Evolutionary conservation across 75 land plant genomes (phyloP).

Genomic region (Pinus tabuliformis): DNA sequence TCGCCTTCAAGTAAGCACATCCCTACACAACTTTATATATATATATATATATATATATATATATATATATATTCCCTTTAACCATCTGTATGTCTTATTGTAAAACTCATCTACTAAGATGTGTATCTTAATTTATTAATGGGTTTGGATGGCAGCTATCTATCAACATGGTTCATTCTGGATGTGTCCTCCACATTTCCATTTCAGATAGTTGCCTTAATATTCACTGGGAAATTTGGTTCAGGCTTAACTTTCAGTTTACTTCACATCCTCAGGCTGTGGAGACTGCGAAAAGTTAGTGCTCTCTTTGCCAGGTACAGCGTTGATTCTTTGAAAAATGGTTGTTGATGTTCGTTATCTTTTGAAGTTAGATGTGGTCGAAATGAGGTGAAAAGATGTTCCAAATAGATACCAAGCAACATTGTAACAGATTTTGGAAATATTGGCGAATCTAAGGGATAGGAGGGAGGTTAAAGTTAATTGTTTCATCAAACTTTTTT

Average conservation of each 20-base stretch:
- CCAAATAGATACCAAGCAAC: too few species aligned
- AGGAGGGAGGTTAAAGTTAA: too few species aligned
- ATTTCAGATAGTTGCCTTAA: constrained; percentile 26
- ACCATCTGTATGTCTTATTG: background rate
- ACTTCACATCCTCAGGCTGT: constrained; percentile 65
- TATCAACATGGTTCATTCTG: constrained; percentile 48
- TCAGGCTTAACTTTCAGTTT: constrained; percentile 34
- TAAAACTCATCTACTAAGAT: background rate
- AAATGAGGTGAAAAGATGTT: too few species aligned
- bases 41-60: background rate
- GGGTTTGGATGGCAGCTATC: constrained; percentile 29
- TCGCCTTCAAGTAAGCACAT: constrained; percentile 31
- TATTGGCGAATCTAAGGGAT: too few species aligned
- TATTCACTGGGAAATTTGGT: constrained; percentile 25
- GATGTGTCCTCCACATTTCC: constrained; percentile 76
- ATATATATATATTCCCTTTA: background rate
- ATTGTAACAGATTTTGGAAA: too few species aligned
- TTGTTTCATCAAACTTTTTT: too few species aligned
- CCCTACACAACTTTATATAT: too few species aligned
- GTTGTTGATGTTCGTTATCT: too few species aligned
- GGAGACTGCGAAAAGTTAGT: constrained; percentile 72
- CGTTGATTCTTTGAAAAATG: background rate
- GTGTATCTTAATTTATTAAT: background rate
- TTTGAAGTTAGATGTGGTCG: background rate
- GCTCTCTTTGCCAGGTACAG: constrained; percentile 54